Evolutionary conservation across 2,329 filamentous ascomycete genomes (phyloP), one percentile per base, ranked within the genome.

Genomic region (Aspergillus sp.): DNA sequence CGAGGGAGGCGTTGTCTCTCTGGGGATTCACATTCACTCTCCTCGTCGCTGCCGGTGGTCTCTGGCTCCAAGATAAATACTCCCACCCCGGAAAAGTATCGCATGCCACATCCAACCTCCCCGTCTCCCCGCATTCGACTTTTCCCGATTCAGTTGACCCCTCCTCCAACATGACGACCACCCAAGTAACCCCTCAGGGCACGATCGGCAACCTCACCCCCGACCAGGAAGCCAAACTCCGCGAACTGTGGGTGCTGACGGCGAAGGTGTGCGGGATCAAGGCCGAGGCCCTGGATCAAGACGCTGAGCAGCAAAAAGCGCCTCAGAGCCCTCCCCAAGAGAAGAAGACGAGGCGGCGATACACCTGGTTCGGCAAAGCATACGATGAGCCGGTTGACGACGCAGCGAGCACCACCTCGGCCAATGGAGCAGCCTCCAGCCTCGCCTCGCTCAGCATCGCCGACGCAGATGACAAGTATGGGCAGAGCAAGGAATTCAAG

Each of bases 141-240:
- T 56, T 53, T 36, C 51, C 58, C 33, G 51, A 48, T 26, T 44
- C 55, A 12, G 48, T 60, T 32, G 54, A 61, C 44, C 56, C 55
- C 13, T 53, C 60, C 27, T 42, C 53, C 32, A 22, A 5, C 19
- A 57, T 49, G 34, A 58, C 61, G 50, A 42, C 57, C 32, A 38
- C 44, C 38, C 41, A 55, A 40, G 39, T 44, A 19, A 50, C 50
- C 26, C 52, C 51, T 24, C 19, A 5, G 10, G 91, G 91, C 33
- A 78, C 86, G 40, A 75, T 86, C 34, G 86, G 85, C 37, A 94
- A 84, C 47, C 70, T 98, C 37, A 95, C 88, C n/a, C 60, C 77
- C 3, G 88, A 95, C 41, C 79, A 98, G 63, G 85, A 94, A 50
- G 74, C 75, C 42, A 95, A 93, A 64, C 68, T 98, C 37, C 82